A percentile compares a stretch with the other conserved stretches of the same genome.
phyloP scores from a whole-genome alignment of 2,329 filamentous ascomycete species.

The Trichophyton verrucosum region DNA sequence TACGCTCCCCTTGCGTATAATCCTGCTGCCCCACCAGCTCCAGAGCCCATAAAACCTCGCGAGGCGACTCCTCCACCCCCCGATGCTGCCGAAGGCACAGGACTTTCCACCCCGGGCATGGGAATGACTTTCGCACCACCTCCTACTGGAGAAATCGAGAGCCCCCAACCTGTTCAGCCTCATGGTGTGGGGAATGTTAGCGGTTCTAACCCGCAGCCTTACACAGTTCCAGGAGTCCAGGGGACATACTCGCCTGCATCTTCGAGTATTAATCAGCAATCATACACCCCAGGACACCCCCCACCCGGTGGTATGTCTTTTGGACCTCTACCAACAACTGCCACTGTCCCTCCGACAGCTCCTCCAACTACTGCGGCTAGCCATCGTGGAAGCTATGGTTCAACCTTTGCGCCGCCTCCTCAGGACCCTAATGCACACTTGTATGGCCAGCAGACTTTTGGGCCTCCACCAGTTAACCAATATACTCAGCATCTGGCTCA shows the following conservation, averaged over 20 bases:
- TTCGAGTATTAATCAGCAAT: slow-evolving; percentile 11
- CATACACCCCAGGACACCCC: background rate
- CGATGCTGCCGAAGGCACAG: slow-evolving; percentile 40
- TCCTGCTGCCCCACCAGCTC: slow-evolving; percentile 52
- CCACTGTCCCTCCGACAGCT: slow-evolving; percentile 3
- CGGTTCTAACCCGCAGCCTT: slow-evolving; percentile 1
- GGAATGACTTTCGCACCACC: slow-evolving; percentile 23
- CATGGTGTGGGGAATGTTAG: background rate
- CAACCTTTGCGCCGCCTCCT: slow-evolving; percentile 22
- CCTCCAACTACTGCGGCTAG: slow-evolving; percentile 14
- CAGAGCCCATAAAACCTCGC: slow-evolving; percentile 51
- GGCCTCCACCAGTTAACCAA: slow-evolving; percentile 6
- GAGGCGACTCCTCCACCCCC: slow-evolving; percentile 54
- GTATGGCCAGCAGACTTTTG: slow-evolving; percentile 22
- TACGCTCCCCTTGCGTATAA: slow-evolving; percentile 50
- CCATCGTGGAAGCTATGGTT: slow-evolving; percentile 13
- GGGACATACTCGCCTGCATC: background rate
- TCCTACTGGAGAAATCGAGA: slow-evolving; percentile 14
- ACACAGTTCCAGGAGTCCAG: background rate
- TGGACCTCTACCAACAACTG: slow-evolving; percentile 11
- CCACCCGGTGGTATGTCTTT: slow-evolving; percentile 20
- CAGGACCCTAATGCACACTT: slow-evolving; percentile 27
- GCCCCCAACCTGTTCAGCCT: slow-evolving; percentile 6
- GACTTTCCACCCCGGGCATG: slow-evolving; percentile 31
- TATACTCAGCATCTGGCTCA: slow-evolving; percentile 6